These are phyloP conservation scores for Inosperma sp. DNA, from an alignment of 768 basidiomycete genomes.

Conservation along the genomic window DNA sequence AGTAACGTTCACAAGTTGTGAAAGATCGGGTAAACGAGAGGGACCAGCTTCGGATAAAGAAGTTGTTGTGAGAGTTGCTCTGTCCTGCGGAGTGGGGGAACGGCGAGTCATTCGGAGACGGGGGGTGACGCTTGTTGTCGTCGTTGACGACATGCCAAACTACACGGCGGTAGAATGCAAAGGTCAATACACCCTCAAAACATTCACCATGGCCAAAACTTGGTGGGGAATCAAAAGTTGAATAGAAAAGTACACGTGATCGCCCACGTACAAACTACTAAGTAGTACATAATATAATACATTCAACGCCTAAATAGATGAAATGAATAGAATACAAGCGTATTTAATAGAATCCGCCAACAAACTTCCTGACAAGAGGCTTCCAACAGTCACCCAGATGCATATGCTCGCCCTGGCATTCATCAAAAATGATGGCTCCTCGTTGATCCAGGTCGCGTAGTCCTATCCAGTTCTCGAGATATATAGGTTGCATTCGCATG, in stretches of 20 bases:
- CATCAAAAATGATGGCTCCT: slow-evolving; percentile 52
- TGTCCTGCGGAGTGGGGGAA: slow-evolving; percentile 26
- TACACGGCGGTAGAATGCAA: too few relatives aligned
- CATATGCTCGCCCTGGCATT: slow-evolving; percentile 78
- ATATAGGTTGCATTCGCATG: slow-evolving; percentile 70
- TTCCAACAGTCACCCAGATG: slow-evolving; percentile 61
- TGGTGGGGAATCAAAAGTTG: too few relatives aligned
- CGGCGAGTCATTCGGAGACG: slow-evolving; percentile 36
- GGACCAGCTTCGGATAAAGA: slow-evolving; percentile 32
- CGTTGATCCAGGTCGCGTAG: slow-evolving; percentile 64
- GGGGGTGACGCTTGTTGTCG: slow-evolving; percentile 21
- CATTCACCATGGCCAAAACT: background rate
- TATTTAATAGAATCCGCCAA: slow-evolving; percentile 25
- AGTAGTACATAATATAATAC: too few relatives aligned
- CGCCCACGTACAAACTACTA: too few relatives aligned
- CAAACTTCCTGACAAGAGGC: slow-evolving; percentile 41
- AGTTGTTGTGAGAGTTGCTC: slow-evolving; percentile 13
- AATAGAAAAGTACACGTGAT: slow-evolving; percentile 1
- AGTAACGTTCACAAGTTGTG: slow-evolving; percentile 25
- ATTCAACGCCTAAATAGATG: background rate
- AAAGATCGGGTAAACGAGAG: slow-evolving; percentile 34
- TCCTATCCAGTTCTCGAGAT: slow-evolving; percentile 79
- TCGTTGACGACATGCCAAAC: too few relatives aligned
- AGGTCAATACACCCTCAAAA: background rate
- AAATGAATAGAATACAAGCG: slow-evolving; percentile 6